Base-by-base conservation (phyloP, 2,329 filamentous ascomycete species). In the Pseudogymnoascus sp. region DNA sequence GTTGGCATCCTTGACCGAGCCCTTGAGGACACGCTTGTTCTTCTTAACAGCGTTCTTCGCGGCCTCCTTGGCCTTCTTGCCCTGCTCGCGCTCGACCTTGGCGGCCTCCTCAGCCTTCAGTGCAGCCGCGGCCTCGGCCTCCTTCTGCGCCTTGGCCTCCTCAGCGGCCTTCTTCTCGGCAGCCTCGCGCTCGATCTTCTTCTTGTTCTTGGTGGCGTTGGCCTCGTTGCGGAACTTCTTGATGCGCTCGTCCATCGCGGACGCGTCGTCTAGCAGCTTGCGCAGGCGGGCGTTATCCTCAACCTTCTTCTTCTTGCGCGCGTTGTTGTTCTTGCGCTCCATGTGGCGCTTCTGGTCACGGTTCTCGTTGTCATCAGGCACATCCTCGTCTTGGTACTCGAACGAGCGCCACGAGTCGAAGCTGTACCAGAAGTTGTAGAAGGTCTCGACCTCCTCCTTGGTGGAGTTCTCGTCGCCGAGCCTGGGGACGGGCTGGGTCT, bases 401-500 rank as follows among this genome's bases (percentile, higher is more conserved):
- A 99, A 99, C 2, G 90, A 87, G 66, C 95, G 85, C 95, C 95
- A 99, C 77, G 89, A 95, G 83, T 99, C 95, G 72, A 99, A 96
- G 83, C 93, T 96, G 83, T 97, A 99, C 88, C 90, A 99, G 83
- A 97, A 99, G 84, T 99, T 96, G 85, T 99, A 99, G 78, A 99
- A 99, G 62, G 82, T 81, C 74, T 97, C 93, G 57, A 99, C 95
- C 8, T 96, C 88, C 74, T 96, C 90, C 78, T 93, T 90, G 71
- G 85, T 85, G 73, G 90, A 88, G 69, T 96, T 89, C 68, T 91
- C 90, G 73, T 91, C 84, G 67, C 95, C 95, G 64, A 99, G 87
- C 71, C 83, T 79, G 5, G 95, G 96, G 2, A 97, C 95, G 6
- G 93, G 93, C 75, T 96, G 90, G 66, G 78, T 83, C 78, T 92